Percentiles rank a stretch among this genome's conserved stretches.
Conservation (phyloP, 345 rosid species). For the Eucalyptus pauciflora region DNA sequence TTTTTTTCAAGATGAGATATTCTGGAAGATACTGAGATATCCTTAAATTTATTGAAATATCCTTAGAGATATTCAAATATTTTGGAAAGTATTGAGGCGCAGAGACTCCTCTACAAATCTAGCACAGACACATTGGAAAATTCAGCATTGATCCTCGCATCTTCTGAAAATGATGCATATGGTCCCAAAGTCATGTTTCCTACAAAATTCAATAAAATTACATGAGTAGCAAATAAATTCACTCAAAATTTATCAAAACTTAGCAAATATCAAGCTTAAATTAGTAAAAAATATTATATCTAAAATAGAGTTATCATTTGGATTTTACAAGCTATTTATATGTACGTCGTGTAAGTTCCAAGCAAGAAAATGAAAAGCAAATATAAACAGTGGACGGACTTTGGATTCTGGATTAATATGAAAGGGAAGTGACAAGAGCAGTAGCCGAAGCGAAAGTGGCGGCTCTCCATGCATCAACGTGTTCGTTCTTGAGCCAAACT, state of each 20-base stretch:
- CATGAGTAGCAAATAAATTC: too few relatives aligned
- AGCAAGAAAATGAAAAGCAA: neutral
- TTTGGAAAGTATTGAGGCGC: too few relatives aligned
- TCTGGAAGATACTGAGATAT: rapidly evolving
- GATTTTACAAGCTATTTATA: neutral
- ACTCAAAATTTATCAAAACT: too few relatives aligned
- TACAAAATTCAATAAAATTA: too few relatives aligned
- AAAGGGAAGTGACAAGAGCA: neutral
- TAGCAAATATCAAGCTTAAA: too few relatives aligned
- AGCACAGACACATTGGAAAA: too few relatives aligned
- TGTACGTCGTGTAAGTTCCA: neutral
- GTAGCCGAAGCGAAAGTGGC: neutral
- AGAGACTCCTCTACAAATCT: rapidly evolving
- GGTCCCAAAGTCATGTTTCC: too few relatives aligned
- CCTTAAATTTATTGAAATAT: too few relatives aligned
- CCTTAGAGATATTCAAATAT: too few relatives aligned
- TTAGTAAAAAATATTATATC: too few relatives aligned
- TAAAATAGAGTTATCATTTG: neutral
- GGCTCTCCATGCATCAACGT: conserved; percentile 31
- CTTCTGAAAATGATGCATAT: rapidly evolving
- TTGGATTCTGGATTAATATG: neutral
- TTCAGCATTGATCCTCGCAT: too few relatives aligned
- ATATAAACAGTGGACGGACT: neutral
- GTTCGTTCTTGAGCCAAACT: conserved; percentile 14
- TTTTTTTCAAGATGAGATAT: too few relatives aligned